These are phyloP conservation scores for Triticum timopheevii DNA, from an alignment of 176 grass and related monocot genomes.

Conservation along the genomic window DNA sequence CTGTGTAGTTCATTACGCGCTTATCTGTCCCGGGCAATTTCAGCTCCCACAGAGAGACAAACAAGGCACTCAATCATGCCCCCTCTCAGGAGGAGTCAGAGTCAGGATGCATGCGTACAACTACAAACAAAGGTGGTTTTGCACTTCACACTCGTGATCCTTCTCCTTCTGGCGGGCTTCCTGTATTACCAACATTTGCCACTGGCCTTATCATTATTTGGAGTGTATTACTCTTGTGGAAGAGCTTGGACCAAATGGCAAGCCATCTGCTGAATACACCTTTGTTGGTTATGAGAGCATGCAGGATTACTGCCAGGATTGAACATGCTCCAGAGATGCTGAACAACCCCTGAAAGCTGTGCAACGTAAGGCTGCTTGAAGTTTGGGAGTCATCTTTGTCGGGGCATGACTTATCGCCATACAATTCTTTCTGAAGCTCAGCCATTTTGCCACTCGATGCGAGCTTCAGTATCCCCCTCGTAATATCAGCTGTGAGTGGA, in stretches of 20 bases:
- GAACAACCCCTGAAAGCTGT: constrained; percentile 69
- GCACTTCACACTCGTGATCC: constrained; percentile 29
- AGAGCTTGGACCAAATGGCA: constrained; percentile 28
- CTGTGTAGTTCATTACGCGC: neutral
- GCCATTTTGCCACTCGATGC: constrained; percentile 25
- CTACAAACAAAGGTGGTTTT: constrained; percentile 37
- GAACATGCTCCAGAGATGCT: constrained; percentile 52
- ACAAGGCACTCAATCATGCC: neutral
- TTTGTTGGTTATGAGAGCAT: constrained; percentile 13
- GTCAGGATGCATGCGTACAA: neutral
- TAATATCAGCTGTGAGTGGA: constrained; percentile 57
- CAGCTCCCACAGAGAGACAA: neutral
- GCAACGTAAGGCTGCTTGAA: constrained; percentile 56
- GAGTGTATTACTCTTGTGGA: neutral
- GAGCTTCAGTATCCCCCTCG: constrained; percentile 42
- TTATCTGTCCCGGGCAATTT: neutral
- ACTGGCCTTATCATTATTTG: neutral
- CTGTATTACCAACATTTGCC: neutral
- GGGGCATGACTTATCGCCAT: constrained; percentile 18
- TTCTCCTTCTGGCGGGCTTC: constrained; percentile 25
- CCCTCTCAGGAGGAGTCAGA: neutral
- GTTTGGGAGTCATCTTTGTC: constrained; percentile 43
- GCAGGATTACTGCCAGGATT: constrained; percentile 40
- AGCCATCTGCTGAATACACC: neutral
- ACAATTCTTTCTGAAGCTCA: constrained; percentile 29